These are phyloP conservation scores for Candida sp. DNA, from an alignment of 1,139 yeast species.

Conservation along the genomic window DNA sequence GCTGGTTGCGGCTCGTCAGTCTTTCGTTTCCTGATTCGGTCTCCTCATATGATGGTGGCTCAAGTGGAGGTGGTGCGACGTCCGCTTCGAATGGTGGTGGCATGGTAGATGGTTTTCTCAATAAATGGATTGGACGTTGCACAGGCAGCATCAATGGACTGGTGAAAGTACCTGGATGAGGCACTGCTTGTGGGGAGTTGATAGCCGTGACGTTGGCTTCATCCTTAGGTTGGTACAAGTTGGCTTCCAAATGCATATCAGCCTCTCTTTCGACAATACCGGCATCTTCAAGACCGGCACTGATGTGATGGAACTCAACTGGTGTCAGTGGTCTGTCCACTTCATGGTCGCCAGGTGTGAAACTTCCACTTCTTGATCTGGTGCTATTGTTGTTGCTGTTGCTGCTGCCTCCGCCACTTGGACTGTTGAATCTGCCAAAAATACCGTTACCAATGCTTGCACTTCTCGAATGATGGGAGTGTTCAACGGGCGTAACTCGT, in stretches of 20 bases:
- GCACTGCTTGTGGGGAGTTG: constrained; percentile 63
- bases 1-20: constrained; percentile 8
- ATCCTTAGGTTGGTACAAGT: constrained; percentile 61
- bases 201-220: constrained; percentile 30
- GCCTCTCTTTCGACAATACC: constrained; percentile 22
- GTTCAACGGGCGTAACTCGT: constrained; percentile 54
- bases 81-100: constrained; percentile 47
- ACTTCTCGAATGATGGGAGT: constrained; percentile 14
- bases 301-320: constrained; percentile 34
- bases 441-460: not conserved
- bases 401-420: not conserved
- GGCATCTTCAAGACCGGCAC: constrained; percentile 36
- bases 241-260: constrained; percentile 57
- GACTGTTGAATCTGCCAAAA: constrained; percentile 6
- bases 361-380: constrained; percentile 6
- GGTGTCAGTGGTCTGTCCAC: constrained; percentile 1
- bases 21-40: constrained; percentile 15
- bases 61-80: constrained; percentile 29
- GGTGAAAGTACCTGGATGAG: constrained; percentile 41
- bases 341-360: not conserved
- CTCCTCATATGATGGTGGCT: constrained; percentile 44
- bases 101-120: constrained; percentile 40
- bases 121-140: constrained; percentile 38
- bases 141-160: constrained; percentile 43
- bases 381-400: not conserved